phyloP scores from a whole-genome alignment of 2,329 filamentous ascomycete species.

The Curvularia sp. region DNA sequence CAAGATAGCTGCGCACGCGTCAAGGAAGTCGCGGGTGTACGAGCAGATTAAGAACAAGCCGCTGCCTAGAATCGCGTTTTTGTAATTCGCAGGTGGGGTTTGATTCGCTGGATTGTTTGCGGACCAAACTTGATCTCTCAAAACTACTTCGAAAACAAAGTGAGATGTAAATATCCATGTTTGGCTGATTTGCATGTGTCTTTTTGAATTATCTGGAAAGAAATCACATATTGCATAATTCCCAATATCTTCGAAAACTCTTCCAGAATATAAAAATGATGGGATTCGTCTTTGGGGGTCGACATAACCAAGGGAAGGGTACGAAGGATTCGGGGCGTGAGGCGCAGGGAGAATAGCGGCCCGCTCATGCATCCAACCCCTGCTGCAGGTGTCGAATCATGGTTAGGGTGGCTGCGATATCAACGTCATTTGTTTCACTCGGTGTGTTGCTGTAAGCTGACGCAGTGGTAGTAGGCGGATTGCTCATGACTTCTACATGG shows the following conservation, averaged over 20 bases:
- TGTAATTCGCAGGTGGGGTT: conserved; percentile 12
- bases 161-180: background rate
- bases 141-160: background rate
- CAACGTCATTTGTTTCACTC: background rate
- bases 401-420: background rate
- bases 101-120: background rate
- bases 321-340: background rate
- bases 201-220: background rate
- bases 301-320: background rate
- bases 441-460: background rate
- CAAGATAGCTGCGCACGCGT: conserved; percentile 1
- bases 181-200: background rate
- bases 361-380: background rate
- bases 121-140: background rate
- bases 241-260: background rate
- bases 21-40: conserved; percentile 19
- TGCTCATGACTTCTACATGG: background rate
- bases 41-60: conserved; percentile 42
- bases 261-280: background rate
- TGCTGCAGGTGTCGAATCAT: background rate
- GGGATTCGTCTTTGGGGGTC: background rate
- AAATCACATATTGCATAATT: background rate
- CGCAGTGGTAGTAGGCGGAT: background rate
- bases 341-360: background rate
- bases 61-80: conserved; percentile 32